Percentiles rank a stretch among this genome's conserved stretches.
These are phyloP conservation scores for Lachancea thermotolerans DNA, from an alignment of 805 yeast genomes.

Conservation along the genomic window DNA sequence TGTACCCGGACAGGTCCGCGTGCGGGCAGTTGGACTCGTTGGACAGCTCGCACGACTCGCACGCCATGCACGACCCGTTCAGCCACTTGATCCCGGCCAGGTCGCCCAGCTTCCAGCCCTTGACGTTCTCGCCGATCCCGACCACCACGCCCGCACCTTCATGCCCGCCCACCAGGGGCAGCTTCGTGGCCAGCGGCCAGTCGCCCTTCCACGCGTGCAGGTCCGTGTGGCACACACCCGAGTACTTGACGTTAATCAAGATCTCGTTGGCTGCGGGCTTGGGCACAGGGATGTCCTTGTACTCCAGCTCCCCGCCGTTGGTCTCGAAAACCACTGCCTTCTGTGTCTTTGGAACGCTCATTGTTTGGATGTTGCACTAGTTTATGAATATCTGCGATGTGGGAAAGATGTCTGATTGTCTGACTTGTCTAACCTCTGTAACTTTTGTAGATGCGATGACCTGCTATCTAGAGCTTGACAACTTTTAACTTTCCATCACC, in stretches of 20 bases:
- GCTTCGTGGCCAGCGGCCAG: conserved; percentile 67
- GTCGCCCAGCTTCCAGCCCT: conserved; percentile 55
- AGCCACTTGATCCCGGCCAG: conserved; percentile 62
- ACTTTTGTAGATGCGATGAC: too few relatives aligned
- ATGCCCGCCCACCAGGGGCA: conserved; percentile 63
- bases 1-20: conserved; percentile 77
- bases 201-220: conserved; percentile 93
- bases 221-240: conserved; percentile 93
- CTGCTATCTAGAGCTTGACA: too few relatives aligned
- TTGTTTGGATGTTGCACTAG: background rate
- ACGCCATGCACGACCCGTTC: conserved; percentile 55
- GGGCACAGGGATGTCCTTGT: conserved; percentile 76
- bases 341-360: conserved; percentile 53
- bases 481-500: too few relatives aligned
- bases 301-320: conserved; percentile 55
- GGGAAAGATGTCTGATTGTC: background rate
- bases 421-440: too few relatives aligned
- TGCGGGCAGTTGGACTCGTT: conserved; percentile 58
- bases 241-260: conserved; percentile 72
- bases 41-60: conserved; percentile 53
- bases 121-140: conserved; percentile 50
- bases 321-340: conserved; percentile 65
- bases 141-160: conserved; percentile 67
- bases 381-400: background rate
- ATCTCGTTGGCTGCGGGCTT: conserved; percentile 70